Evolutionary conservation across 2,329 filamentous ascomycete species (phyloP), one percentile per base, ranked within the genome.

Genomic region (Chaetomium globosum): DNA sequence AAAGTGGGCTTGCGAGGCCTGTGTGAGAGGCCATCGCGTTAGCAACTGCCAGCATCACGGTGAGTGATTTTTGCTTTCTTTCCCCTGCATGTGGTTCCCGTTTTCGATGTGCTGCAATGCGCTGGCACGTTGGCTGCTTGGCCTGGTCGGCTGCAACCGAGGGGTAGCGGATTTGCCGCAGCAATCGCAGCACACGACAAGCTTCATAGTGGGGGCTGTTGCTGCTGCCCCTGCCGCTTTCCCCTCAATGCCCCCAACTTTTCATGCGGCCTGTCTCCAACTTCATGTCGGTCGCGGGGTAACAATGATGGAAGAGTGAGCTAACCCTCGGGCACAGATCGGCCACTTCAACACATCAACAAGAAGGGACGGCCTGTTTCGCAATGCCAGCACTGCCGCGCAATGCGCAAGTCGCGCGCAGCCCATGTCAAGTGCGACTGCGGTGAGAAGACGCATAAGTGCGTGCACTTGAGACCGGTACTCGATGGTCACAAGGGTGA

Each of bases 1-100:
- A 83, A 98, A 98, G 84, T 98, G 87, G 83, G 94, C 94, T 80
- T 98, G 94, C 84, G 92, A 96, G 82, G 93, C 93, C 81, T 99
- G 95, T 82, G 93, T 99, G 77, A 91, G 95, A 80, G 95, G 95
- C 76, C 95, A 99, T 83, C 92, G 95, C 77, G 95, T 99, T 77
- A 98, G 93, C 89, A 97, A 95, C 78, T 99, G 95, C 84, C 92
- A 94, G 79, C 95, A 99, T 80, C 86, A 87, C 78, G 93, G 93
- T 97, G 87, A 83, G 91, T 85, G 69, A 73, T 74, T 73, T 73
- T 73, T 49, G 56, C 70, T 56, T 60, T 59, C 4, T 10, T 13
- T 39, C 19, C 51, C 54, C 36, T 56, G 61, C 54, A 55, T 49
- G 49, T 59, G 31, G 28, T 23, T 46, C 66, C 52, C 59, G 58